phyloP scores from a whole-genome alignment of 192 early-diverging fungal genomes.

The Geranomyces variabilis region DNA sequence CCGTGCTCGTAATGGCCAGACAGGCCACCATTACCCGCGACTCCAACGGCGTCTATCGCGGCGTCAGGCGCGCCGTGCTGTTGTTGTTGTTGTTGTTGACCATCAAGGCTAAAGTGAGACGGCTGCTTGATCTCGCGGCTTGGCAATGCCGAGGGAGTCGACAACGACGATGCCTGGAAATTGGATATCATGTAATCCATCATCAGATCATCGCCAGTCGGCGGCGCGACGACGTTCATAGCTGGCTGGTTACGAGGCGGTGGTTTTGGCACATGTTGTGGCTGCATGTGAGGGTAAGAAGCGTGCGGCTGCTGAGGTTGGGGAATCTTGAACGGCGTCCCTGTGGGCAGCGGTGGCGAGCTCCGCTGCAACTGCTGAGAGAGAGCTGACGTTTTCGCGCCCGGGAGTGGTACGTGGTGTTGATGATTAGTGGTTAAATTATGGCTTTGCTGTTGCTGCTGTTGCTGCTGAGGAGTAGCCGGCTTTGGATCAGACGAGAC shows the following conservation, averaged over 20 bases:
- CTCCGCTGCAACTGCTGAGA: constrained; percentile 12
- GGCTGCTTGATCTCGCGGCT: not conserved
- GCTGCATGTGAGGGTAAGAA: not conserved
- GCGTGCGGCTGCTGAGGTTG: not conserved
- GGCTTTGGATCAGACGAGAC: not conserved
- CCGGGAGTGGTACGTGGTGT: not conserved
- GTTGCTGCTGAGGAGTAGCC: not conserved
- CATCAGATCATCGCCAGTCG: not conserved
- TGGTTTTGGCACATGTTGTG: not conserved
- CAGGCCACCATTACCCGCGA: too few species aligned
- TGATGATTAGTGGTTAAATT: not conserved
- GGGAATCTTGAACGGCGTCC: not conserved
- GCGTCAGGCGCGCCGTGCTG: not conserved
- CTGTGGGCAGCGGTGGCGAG: constrained; percentile 2
- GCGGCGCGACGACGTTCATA: not conserved
- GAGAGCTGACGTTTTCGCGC: constrained; percentile 9
- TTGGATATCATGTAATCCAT: constrained; percentile 30
- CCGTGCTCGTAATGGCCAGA: too few species aligned
- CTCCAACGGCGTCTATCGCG: too few species aligned
- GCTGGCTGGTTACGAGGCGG: not conserved
- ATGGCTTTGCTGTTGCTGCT: not conserved
- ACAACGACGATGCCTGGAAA: constrained; percentile 24
- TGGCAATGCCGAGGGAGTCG: constrained; percentile 21
- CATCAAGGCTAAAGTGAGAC: not conserved
- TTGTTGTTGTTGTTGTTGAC: not conserved